A percentile compares a stretch with the other conserved stretches of the same genome.
phyloP scores from a whole-genome alignment of 2,329 filamentous ascomycete species.

The Coniochaeta sp. region DNA sequence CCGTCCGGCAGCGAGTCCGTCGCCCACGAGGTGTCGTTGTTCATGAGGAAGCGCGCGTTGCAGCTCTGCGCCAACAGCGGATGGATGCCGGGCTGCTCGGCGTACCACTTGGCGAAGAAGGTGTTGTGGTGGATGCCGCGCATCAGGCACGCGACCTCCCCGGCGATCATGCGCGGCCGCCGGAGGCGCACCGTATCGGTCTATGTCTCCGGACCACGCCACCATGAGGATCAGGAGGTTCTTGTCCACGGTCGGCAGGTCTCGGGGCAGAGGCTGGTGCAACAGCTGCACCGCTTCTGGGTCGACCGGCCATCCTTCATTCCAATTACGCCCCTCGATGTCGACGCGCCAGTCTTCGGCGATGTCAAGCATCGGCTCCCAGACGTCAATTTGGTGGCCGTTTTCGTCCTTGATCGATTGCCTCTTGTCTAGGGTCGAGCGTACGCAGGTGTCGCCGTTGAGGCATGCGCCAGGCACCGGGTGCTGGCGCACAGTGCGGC shows the following conservation, averaged over 20 bases:
- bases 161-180: slow-evolving; percentile 9
- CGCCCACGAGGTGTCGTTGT: slow-evolving; percentile 7
- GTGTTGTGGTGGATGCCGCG: slow-evolving; percentile 9
- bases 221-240: slow-evolving; percentile 27
- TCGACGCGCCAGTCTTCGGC: slow-evolving; percentile 19
- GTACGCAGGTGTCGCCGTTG: slow-evolving; percentile 26
- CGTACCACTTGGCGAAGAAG: slow-evolving; percentile 8
- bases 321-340: neutral
- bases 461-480: slow-evolving; percentile 9
- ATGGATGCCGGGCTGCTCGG: slow-evolving; percentile 1
- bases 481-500: slow-evolving; percentile 12
- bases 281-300: slow-evolving; percentile 14
- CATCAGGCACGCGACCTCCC: neutral
- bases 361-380: slow-evolving; percentile 18
- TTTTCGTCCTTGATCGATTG: neutral
- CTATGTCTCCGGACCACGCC: slow-evolving; percentile 26
- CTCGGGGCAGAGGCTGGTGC: slow-evolving; percentile 21
- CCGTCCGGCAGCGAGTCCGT: neutral
- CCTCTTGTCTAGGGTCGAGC: slow-evolving; percentile 4
- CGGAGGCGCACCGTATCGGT: slow-evolving; percentile 27
- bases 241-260: slow-evolving; percentile 27
- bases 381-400: too few relatives aligned
- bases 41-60: slow-evolving; percentile 8
- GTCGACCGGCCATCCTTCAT: neutral
- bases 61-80: neutral